Evolutionary conservation across 129 eudicot species (phyloP), one percentile per base, ranked within the genome.

Genomic region (Erigeron canadensis): DNA sequence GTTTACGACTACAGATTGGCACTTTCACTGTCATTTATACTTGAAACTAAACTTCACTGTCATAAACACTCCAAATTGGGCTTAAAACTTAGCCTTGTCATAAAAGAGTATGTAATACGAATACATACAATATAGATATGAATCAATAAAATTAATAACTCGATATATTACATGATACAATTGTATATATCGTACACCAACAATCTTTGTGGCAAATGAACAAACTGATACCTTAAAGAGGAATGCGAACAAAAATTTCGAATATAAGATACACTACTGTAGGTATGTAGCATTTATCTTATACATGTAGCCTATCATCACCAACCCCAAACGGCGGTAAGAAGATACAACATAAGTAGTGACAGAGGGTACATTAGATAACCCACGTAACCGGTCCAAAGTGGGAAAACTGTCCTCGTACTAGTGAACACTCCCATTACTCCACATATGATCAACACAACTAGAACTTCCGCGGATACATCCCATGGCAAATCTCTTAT

Each of bases 401-500:
- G 83, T 6, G 87, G 91, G 42, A 83, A 90, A 23, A 55, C 60
- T 2, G 85, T 87, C 22, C 89, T 65, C 12, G 81, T 70, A 69
- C 82, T 87, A 23, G 87, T 76, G 65, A 83, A 58, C 17, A 73
- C 10, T 51, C 94, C 96, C 76, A 85, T 75, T 37, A 65, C 66
- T 19, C 86, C 79, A 67, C 88, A 83, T 9, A 83, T 79, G 10
- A 87, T 56, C 47, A 90, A 45, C 40, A 87, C 91, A 5, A 88
- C 85, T 41, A 90, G 74, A 70, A 87, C 86, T 75, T 90, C 96
- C 10, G 96, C 90, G 3, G 96, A 76, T 17, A 84, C 86, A 80
- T 87, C 84, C 84, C 88, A 85, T 10, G 85, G 68, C 64, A 85
- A 44, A 18, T 81, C 82, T 28, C 77, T 78, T 10, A 84, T 75